Evolutionary conservation across 2,329 filamentous ascomycete species (phyloP), one percentile per base, ranked within the genome.

Genomic region (Aspergillus sp.): DNA sequence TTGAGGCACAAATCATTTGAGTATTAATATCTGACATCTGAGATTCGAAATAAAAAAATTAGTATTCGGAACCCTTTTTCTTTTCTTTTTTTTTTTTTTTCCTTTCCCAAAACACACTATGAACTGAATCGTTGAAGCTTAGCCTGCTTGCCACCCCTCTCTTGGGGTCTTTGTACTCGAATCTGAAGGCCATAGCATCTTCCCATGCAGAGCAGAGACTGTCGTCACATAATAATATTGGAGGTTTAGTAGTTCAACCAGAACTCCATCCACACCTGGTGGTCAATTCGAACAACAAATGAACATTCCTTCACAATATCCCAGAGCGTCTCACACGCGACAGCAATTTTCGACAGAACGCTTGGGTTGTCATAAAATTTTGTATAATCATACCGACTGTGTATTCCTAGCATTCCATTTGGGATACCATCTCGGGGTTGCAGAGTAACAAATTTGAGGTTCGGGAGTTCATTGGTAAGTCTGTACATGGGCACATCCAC

Each of bases 401-500:
- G 17, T 8, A 53, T 42, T 20, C n/a, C 38, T 24, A 51, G n/a
- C 53, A 56, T 51, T 13, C 24, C 53, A 42, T 50, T 51, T 5
- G 53, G 47, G n/a, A 36, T 30, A 4, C 3, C 17, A 15, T 30
- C 32, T 13, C 49, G 42, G 15, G 54, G 54, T 41, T 43, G 24
- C 6, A 56, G 48, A 4, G 17, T 20, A 30, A 56, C 41, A 17
- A 11, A 5, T 15, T 12, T 7, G 3, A 58, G 45, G 24, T 5
- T 32, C n/a, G 48, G 20, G n/a, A 42, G 12, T 5, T 17, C 22
- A 13, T 32, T 20, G 9, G 30, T n/a, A 7, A 17, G 8, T 8
- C 7, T 13, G 44, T 34, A 17, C 20, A 24, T 15, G 4, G 45
- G 43, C 7, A 15, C 6, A n/a, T 24, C 17, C 8, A 30, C 15